Conservation (phyloP, 225 moss, liverwort and hornwort species). For the Bryum argenteum region DNA sequence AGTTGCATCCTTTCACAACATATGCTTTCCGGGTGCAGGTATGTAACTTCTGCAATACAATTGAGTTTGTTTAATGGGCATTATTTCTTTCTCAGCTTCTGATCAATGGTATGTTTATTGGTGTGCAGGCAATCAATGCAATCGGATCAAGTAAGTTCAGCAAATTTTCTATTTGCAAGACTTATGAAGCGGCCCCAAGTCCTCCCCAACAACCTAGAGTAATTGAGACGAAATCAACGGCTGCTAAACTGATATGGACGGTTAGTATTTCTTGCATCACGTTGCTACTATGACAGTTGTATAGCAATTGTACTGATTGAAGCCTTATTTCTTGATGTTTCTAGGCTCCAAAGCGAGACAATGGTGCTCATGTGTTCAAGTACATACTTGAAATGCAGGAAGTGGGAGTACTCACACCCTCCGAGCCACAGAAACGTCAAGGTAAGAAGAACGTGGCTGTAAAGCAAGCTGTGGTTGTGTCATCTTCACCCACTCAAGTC, state of each 20-base stretch:
- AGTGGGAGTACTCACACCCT: neutral
- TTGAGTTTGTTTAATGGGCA: too few species aligned
- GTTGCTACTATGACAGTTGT: too few species aligned
- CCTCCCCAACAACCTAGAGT: conserved; percentile 21
- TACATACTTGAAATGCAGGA: conserved; percentile 34
- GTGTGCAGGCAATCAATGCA: conserved; percentile 18
- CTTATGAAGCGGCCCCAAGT: conserved; percentile 20
- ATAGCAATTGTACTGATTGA: too few species aligned
- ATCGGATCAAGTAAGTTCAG: conserved; percentile 33
- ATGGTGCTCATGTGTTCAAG: conserved; percentile 26
- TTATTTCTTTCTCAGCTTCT: too few species aligned
- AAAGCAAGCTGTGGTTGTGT: conserved; percentile 6
- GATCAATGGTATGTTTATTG: too few species aligned
- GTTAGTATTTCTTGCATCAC: too few species aligned
- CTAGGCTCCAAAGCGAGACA: conserved; percentile 36
- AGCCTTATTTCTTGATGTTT: neutral
- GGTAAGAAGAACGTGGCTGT: conserved; percentile 18
- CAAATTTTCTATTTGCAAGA: conserved; percentile 9
- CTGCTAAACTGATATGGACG: conserved; percentile 38
- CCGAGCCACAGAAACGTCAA: conserved; percentile 4
- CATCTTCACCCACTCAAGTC: neutral
- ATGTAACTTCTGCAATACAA: neutral
- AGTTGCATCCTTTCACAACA: conserved; percentile 34
- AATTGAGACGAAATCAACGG: conserved; percentile 1
- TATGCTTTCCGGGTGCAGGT: conserved; percentile 51